Evolutionary conservation across 768 basidiomycete species (phyloP).

Genomic region (Mycena floridula): DNA sequence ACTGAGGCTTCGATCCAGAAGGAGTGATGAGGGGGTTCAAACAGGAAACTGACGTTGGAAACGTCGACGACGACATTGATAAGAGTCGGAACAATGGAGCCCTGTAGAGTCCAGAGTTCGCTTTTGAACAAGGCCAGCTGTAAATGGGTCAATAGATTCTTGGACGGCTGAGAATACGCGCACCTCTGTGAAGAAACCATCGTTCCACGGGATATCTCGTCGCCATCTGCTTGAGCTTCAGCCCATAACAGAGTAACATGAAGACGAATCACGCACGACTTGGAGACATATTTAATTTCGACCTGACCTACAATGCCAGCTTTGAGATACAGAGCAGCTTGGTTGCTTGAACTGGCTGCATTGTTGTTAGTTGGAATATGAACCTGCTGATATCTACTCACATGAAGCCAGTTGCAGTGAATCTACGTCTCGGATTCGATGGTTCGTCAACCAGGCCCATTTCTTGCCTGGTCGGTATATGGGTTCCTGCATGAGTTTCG

Average conservation of each 20-base stretch:
- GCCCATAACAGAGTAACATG: neutral
- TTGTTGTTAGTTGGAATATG: too few relatives aligned
- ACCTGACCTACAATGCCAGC: constrained; percentile 20
- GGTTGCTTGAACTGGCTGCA: too few relatives aligned
- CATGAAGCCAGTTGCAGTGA: constrained; percentile 11
- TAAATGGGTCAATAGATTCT: neutral
- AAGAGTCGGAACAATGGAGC: constrained; percentile 43
- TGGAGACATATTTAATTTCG: constrained; percentile 27
- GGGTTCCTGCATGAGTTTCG: constrained; percentile 5
- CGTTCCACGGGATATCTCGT: constrained; percentile 10
- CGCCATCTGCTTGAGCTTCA: constrained; percentile 9
- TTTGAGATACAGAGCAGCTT: constrained; percentile 30
- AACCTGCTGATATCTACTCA: constrained; percentile 2
- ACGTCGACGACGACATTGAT: constrained; percentile 46
- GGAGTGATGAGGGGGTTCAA: constrained; percentile 49
- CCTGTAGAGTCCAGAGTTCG: constrained; percentile 47
- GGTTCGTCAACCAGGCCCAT: constrained; percentile 14
- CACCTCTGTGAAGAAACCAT: constrained; percentile 63
- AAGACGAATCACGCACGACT: constrained; percentile 22
- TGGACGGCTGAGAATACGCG: neutral
- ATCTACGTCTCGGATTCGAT: constrained; percentile 9
- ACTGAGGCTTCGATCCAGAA: constrained; percentile 60
- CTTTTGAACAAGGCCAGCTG: constrained; percentile 49
- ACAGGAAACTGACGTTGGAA: constrained; percentile 19
- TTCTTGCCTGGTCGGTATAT: constrained; percentile 13